Conservation (phyloP, 2,329 filamentous ascomycete species). For the Fusarium duplospermum region DNA sequence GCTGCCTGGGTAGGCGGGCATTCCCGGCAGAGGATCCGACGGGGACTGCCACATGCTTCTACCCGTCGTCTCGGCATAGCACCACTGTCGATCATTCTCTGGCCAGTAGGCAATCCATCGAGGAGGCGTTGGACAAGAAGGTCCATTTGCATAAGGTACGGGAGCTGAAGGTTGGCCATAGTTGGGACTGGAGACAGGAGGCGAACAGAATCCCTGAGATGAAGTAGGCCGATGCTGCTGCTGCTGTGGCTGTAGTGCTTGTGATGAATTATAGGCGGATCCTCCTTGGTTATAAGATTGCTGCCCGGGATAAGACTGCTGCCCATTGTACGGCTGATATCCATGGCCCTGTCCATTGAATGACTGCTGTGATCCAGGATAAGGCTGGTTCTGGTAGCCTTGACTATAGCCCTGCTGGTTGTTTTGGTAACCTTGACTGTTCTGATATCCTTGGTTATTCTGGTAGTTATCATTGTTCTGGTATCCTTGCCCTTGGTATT, state of each 20-base stretch:
- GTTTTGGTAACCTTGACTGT: background rate
- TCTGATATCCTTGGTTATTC: background rate
- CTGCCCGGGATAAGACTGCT: background rate
- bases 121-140: conserved; percentile 14
- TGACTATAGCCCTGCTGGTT: background rate
- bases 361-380: background rate
- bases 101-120: conserved; percentile 40
- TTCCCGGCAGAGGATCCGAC: background rate
- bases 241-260: background rate
- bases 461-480: background rate
- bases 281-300: conserved; percentile 1
- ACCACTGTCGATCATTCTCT: conserved; percentile 25
- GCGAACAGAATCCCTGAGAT: background rate
- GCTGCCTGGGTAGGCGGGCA: conserved; percentile 18
- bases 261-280: background rate
- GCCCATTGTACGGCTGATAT: conserved; percentile 4
- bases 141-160: background rate
- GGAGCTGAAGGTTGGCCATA: background rate
- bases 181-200: background rate
- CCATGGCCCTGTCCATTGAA: background rate
- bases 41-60: conserved; percentile 21
- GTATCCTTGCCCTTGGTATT: background rate
- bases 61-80: conserved; percentile 24
- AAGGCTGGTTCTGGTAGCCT: conserved; percentile 4
- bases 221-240: background rate